phyloP scores from a whole-genome alignment of 2,329 filamentous ascomycete genomes.

The Ceratocystis smalleyi region DNA sequence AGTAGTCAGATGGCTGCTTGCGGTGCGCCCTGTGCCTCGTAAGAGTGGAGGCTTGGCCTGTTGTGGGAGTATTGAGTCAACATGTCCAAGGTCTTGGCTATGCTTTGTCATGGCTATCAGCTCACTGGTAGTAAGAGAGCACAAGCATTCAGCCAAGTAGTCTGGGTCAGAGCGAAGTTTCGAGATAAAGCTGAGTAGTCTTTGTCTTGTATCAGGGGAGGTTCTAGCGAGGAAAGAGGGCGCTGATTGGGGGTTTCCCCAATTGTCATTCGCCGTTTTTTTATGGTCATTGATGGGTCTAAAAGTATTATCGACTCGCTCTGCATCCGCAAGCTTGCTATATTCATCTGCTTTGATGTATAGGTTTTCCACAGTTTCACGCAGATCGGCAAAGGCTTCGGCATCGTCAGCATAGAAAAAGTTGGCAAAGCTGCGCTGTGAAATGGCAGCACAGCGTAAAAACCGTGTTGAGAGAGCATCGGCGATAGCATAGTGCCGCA shows the following conservation, averaged over 20 bases:
- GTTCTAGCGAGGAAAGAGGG: constrained; percentile 55
- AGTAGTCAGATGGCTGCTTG: neutral
- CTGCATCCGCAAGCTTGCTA: constrained; percentile 52
- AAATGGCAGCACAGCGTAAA: constrained; percentile 57
- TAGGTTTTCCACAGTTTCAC: constrained; percentile 65
- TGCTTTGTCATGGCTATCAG: constrained; percentile 63
- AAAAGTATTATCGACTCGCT: constrained; percentile 52
- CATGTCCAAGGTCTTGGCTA: constrained; percentile 61
- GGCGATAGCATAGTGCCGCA: constrained; percentile 60
- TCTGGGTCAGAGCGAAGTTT: constrained; percentile 74
- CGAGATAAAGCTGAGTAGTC: constrained; percentile 63
- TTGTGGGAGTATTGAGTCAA: constrained; percentile 68
- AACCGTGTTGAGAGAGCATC: constrained; percentile 61
- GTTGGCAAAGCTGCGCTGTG: constrained; percentile 61
- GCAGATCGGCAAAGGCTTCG: constrained; percentile 56
- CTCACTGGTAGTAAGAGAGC: constrained; percentile 58
- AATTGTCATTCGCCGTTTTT: constrained; percentile 20
- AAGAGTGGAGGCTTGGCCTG: constrained; percentile 35
- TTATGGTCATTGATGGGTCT: constrained; percentile 26
- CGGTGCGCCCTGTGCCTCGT: constrained; percentile 27
- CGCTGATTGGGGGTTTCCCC: constrained; percentile 16
- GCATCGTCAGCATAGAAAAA: constrained; percentile 67
- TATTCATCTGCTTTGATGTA: constrained; percentile 61
- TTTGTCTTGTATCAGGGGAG: constrained; percentile 56
- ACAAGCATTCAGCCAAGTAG: constrained; percentile 71